Percentiles rank a stretch among this genome's conserved stretches.
These are phyloP conservation scores for Huntiella bhutanensis DNA, from an alignment of 2,329 filamentous ascomycete species.

Conservation along the genomic window DNA sequence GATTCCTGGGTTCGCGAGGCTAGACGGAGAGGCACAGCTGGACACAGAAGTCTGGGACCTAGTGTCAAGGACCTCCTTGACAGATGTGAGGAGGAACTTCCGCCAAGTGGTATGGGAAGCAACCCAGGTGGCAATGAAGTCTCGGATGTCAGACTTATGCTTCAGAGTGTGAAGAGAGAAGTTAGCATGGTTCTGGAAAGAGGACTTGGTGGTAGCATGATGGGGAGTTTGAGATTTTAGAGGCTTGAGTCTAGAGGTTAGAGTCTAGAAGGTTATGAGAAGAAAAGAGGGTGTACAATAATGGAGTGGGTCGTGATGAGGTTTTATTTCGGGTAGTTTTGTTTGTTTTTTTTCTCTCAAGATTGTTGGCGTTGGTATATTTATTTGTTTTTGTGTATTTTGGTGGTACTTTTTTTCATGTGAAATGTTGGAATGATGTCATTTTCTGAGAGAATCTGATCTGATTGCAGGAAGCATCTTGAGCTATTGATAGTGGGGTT, in stretches of 20 bases:
- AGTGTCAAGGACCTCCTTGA: constrained; percentile 32
- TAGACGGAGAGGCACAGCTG: constrained; percentile 21
- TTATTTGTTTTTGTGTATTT: constrained; percentile 1
- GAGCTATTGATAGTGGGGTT: too few species aligned
- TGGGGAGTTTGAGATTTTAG: constrained; percentile 26
- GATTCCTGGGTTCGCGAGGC: constrained; percentile 31
- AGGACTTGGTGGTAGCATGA: constrained; percentile 16
- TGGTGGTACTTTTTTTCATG: neutral
- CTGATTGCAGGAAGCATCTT: too few species aligned
- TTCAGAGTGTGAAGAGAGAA: constrained; percentile 25
- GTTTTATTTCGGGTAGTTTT: neutral
- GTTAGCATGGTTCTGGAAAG: constrained; percentile 26
- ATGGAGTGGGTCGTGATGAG: neutral
- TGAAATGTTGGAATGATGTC: neutral
- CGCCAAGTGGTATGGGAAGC: constrained; percentile 20
- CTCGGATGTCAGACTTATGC: constrained; percentile 23
- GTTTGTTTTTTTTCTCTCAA: neutral
- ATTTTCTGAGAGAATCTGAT: too few species aligned
- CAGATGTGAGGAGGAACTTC: constrained; percentile 28
- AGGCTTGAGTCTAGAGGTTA: neutral
- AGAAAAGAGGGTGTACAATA: constrained; percentile 4
- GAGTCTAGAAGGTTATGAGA: neutral
- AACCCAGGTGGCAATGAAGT: constrained; percentile 29
- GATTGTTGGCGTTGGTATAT: neutral
- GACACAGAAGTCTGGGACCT: constrained; percentile 19